Percentiles rank a stretch among this genome's conserved stretches.
These are phyloP conservation scores for Handroanthus guayacan DNA, from an alignment of 257 asterid species.

Conservation along the genomic window DNA sequence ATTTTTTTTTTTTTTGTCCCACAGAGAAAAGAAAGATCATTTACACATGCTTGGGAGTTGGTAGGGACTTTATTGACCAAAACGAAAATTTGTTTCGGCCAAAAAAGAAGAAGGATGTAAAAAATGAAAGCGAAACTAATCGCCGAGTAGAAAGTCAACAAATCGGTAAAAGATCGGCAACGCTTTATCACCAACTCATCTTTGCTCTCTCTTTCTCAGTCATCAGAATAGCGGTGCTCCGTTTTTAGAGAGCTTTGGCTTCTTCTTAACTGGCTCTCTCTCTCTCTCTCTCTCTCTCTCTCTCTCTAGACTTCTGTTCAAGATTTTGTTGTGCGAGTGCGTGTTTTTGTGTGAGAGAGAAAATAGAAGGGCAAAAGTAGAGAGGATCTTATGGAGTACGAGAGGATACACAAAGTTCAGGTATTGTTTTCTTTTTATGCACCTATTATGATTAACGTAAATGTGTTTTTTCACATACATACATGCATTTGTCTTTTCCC, in stretches of 20 bases:
- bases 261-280: conserved; percentile 23
- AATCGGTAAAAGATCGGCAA: conserved; percentile 55
- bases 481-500: conserved; percentile 31
- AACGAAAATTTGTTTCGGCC: conserved; percentile 20
- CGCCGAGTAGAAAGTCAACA: conserved; percentile 50
- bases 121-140: conserved; percentile 14
- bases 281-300: conserved; percentile 41
- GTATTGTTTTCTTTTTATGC: conserved; percentile 40
- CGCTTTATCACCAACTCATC: conserved; percentile 35
- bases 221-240: conserved; percentile 39
- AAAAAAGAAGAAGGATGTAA: background rate
- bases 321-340: conserved; percentile 29
- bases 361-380: background rate
- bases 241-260: conserved; percentile 40
- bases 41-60: conserved; percentile 25
- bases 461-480: conserved; percentile 17
- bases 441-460: conserved; percentile 23
- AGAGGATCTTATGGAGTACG: conserved; percentile 88
- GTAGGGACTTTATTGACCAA: conserved; percentile 35
- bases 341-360: conserved; percentile 25
- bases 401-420: conserved; percentile 95
- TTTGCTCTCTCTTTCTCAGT: conserved; percentile 4
- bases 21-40: background rate
- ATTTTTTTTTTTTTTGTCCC: too few relatives aligned
- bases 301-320: conserved; percentile 32